These are phyloP conservation scores for Bipolaris victoriae DNA, from an alignment of 2,329 filamentous ascomycete species.

Conservation along the genomic window DNA sequence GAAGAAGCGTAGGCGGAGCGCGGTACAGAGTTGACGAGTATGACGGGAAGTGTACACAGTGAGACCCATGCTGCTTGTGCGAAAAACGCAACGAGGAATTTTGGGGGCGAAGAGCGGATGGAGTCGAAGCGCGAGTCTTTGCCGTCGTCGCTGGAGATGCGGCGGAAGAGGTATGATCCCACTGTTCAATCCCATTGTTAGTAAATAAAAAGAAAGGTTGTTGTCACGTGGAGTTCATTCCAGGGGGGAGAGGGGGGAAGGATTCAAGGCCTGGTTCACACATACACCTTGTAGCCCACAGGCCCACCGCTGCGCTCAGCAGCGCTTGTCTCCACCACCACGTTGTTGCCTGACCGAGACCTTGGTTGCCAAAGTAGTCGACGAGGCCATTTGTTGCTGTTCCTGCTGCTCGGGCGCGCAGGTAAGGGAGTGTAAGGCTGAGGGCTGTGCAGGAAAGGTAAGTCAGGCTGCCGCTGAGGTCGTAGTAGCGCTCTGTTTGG, in stretches of 20 bases:
- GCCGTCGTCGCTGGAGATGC: constrained; percentile 63
- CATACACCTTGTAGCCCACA: constrained; percentile 68
- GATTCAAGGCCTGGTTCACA: too few relatives aligned
- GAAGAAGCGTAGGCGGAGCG: constrained; percentile 55
- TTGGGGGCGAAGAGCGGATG: constrained; percentile 59
- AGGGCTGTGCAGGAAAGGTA: constrained; percentile 69
- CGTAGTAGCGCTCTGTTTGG: constrained; percentile 71
- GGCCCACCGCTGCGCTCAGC: constrained; percentile 60
- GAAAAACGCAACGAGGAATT: constrained; percentile 62
- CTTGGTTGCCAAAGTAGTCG: constrained; percentile 37
- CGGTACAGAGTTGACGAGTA: constrained; percentile 68
- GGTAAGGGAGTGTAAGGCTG: constrained; percentile 65
- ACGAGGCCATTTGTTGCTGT: constrained; percentile 46
- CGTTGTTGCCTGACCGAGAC: constrained; percentile 29
- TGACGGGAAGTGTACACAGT: constrained; percentile 68
- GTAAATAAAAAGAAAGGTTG: background rate
- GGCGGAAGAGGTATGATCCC: constrained; percentile 67
- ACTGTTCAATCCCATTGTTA: constrained; percentile 50
- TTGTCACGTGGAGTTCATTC: background rate
- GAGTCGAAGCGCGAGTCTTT: constrained; percentile 65
- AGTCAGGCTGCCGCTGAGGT: constrained; percentile 69
- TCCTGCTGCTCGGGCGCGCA: constrained; percentile 61
- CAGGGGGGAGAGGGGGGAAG: too few relatives aligned
- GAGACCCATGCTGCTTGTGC: constrained; percentile 72
- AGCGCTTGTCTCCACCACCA: constrained; percentile 68